Evolutionary conservation across 768 basidiomycete genomes (phyloP).

Genomic region (Mycena polygramma): DNA sequence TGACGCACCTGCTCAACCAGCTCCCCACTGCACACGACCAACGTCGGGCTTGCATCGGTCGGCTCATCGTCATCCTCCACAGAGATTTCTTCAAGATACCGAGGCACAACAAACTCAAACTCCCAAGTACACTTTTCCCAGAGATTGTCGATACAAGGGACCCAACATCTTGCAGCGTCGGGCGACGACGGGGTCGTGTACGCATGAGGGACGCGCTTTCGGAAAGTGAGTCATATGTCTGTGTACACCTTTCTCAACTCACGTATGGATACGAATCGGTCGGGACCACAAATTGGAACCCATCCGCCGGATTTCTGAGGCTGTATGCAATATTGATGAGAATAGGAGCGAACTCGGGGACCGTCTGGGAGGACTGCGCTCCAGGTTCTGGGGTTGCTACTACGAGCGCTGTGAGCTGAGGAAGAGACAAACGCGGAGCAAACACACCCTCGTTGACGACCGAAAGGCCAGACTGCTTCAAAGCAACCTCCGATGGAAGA

Average conservation of each 20-base stretch:
- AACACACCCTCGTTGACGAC: constrained; percentile 69
- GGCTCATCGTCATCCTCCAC: constrained; percentile 64
- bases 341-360: constrained; percentile 82
- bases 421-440: not conserved
- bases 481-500: constrained; percentile 79
- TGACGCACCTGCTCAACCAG: constrained; percentile 87
- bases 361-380: constrained; percentile 55
- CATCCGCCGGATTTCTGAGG: constrained; percentile 85
- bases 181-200: constrained; percentile 91
- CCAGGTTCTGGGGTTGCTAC: constrained; percentile 89
- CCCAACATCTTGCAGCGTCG: constrained; percentile 96
- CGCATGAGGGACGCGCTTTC: constrained; percentile 91
- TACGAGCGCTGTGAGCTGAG: constrained; percentile 39
- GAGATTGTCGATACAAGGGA: constrained; percentile 94
- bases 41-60: constrained; percentile 76
- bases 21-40: constrained; percentile 95
- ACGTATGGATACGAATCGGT: constrained; percentile 89
- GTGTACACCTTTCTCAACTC: constrained; percentile 50
- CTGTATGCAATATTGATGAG: constrained; percentile 84
- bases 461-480: constrained; percentile 70
- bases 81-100: constrained; percentile 75
- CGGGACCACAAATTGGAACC: constrained; percentile 86
- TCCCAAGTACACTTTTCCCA: constrained; percentile 99
- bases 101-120: constrained; percentile 94
- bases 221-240: constrained; percentile 38